Percentiles rank a stretch among this genome's conserved stretches.
Evolutionary conservation across 75 land plant genomes (phyloP).

Genomic region (Pinus tabuliformis): DNA sequence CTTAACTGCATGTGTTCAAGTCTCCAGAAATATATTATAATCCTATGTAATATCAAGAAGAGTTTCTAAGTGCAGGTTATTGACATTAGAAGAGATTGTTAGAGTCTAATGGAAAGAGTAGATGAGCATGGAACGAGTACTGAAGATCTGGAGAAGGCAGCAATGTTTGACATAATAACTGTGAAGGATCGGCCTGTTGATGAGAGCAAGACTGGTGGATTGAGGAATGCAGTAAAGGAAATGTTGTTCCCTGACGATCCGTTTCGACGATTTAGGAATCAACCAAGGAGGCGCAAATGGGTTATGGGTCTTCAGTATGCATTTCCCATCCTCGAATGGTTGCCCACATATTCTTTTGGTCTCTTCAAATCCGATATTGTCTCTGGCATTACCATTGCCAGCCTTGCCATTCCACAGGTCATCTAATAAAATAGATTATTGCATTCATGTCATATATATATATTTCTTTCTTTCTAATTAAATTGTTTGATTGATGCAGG

Average conservation of each 20-base stretch:
- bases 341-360: conserved; percentile 39
- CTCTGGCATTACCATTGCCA: conserved; percentile 94
- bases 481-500: conserved; percentile 36
- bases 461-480: neutral
- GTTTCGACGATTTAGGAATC: conserved; percentile 72
- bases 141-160: too few species aligned
- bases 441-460: neutral
- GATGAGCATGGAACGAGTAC: too few species aligned
- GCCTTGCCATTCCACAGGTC: conserved; percentile 92
- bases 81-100: too few species aligned
- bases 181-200: too few species aligned
- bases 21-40: too few species aligned
- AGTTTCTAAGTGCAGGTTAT: too few species aligned
- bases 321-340: conserved; percentile 86
- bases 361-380: conserved; percentile 63
- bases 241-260: conserved; percentile 89
- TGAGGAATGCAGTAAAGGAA: conserved; percentile 35
- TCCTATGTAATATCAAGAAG: too few species aligned
- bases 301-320: conserved; percentile 52
- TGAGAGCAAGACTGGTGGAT: too few species aligned
- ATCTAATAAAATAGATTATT: neutral
- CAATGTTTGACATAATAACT: too few species aligned
- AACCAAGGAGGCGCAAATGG: conserved; percentile 26
- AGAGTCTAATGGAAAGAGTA: too few species aligned
- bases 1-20: too few species aligned